These are phyloP conservation scores for Phaeophleospora eucalypticola DNA, from an alignment of 2,329 filamentous ascomycete species.

Conservation along the genomic window DNA sequence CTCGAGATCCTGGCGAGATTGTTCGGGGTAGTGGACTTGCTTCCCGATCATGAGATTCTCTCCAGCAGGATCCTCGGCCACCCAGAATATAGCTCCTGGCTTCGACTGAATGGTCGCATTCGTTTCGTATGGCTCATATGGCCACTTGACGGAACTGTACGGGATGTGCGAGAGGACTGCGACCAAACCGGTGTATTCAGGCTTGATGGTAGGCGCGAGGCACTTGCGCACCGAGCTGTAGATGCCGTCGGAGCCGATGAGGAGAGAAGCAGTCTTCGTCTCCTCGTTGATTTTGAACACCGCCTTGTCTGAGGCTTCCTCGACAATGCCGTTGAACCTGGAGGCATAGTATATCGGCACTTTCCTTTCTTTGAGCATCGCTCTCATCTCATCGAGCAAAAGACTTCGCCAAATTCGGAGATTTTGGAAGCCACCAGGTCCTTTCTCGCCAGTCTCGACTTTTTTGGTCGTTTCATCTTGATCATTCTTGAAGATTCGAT, in stretches of 20 bases:
- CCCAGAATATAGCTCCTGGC: slow-evolving; percentile 37
- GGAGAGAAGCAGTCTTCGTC: slow-evolving; percentile 13
- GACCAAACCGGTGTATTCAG: slow-evolving; percentile 23
- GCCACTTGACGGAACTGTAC: slow-evolving; percentile 21
- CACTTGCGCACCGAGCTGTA: slow-evolving; percentile 35
- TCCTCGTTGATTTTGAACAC: slow-evolving; percentile 19
- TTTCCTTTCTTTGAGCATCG: slow-evolving; percentile 37
- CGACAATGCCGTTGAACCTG: slow-evolving; percentile 44
- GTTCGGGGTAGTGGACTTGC: slow-evolving; percentile 33
- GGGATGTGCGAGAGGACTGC: slow-evolving; percentile 22
- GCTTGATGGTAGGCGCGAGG: slow-evolving; percentile 18
- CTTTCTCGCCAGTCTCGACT: slow-evolving; percentile 29
- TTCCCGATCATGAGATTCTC: slow-evolving; percentile 36
- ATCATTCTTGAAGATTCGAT: slow-evolving; percentile 45
- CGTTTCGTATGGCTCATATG: slow-evolving; percentile 23
- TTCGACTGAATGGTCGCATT: slow-evolving; percentile 36
- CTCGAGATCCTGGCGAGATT: slow-evolving; percentile 34
- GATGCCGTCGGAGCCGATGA: slow-evolving; percentile 28
- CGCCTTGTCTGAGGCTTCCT: slow-evolving; percentile 3
- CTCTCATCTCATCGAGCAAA: slow-evolving; percentile 49
- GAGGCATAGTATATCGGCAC: slow-evolving; percentile 47
- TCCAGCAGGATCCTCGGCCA: slow-evolving; percentile 35
- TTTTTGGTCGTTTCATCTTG: slow-evolving; percentile 22
- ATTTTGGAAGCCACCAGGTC: slow-evolving; percentile 46
- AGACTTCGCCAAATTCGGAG: slow-evolving; percentile 48